Conservation (phyloP, 2,329 filamentous ascomycete species). For the Sporothrix brunneoviolacea region DNA sequence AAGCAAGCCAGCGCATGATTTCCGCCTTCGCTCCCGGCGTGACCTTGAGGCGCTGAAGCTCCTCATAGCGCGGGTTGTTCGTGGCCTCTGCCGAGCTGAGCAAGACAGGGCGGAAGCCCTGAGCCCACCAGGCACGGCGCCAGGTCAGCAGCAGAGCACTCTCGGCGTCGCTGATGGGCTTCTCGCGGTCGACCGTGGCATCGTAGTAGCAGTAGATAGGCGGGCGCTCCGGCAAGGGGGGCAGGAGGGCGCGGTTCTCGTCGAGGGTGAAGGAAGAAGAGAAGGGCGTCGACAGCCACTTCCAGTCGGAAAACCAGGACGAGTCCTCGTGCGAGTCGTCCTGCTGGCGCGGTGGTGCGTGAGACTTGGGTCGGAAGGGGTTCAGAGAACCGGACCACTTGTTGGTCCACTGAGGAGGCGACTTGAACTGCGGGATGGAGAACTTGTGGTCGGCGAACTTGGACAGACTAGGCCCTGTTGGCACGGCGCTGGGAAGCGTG, state of each 20-base stretch:
- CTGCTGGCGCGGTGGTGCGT: slow-evolving; percentile 65
- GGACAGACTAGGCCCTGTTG: slow-evolving; percentile 42
- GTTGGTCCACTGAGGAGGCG: slow-evolving; percentile 33
- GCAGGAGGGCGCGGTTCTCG: slow-evolving; percentile 75
- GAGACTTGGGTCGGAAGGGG: slow-evolving; percentile 62
- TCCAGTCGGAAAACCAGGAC: slow-evolving; percentile 83
- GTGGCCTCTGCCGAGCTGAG: slow-evolving; percentile 73
- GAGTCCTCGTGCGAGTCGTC: slow-evolving; percentile 74
- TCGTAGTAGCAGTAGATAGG: slow-evolving; percentile 92
- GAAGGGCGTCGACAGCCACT: slow-evolving; percentile 79
- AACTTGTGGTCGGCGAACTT: slow-evolving; percentile 44
- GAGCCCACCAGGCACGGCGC: slow-evolving; percentile 91
- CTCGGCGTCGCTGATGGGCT: slow-evolving; percentile 63
- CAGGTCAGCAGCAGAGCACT: slow-evolving; percentile 75
- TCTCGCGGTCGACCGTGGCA: slow-evolving; percentile 53
- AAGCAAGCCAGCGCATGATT: slow-evolving; percentile 81
- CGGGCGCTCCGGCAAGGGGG: slow-evolving; percentile 62
- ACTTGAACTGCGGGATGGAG: slow-evolving; percentile 42
- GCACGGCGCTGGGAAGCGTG: slow-evolving; percentile 42
- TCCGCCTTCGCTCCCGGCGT: slow-evolving; percentile 59
- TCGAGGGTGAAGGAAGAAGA: slow-evolving; percentile 74
- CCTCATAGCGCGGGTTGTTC: slow-evolving; percentile 71
- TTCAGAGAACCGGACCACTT: slow-evolving; percentile 46
- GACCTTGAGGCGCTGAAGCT: slow-evolving; percentile 58
- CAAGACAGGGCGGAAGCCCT: slow-evolving; percentile 82